phyloP scores from a whole-genome alignment of 2,329 filamentous ascomycete genomes.

The Penicillium sp. region DNA sequence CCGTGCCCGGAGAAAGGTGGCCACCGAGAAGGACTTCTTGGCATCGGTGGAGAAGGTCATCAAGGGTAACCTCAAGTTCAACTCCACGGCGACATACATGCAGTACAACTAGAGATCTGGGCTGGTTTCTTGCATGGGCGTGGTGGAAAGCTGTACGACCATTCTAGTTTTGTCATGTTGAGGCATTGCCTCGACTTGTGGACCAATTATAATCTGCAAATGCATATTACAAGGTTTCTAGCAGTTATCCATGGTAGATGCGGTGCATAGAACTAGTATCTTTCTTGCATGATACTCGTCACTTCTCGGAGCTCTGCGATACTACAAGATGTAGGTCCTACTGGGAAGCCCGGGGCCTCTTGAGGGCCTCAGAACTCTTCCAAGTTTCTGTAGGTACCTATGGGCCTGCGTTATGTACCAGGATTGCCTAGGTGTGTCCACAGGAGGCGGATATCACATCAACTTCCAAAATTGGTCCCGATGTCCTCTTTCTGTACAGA shows the following conservation, averaged over 20 bases:
- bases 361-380: too few relatives aligned
- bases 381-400: too few relatives aligned
- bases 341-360: too few relatives aligned
- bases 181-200: slow-evolving; percentile 8
- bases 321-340: too few relatives aligned
- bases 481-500: too few relatives aligned
- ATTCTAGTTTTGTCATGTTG: slow-evolving; percentile 26
- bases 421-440: too few relatives aligned
- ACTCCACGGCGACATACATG: slow-evolving; percentile 95
- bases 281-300: too few relatives aligned
- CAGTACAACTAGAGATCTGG: slow-evolving; percentile 79
- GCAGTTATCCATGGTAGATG: background rate
- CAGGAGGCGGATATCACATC: too few relatives aligned
- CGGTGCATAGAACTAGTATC: too few relatives aligned
- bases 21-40: slow-evolving; percentile 97
- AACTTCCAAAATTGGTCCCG: too few relatives aligned
- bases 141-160: slow-evolving; percentile 34
- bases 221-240: background rate
- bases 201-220: slow-evolving; percentile 21
- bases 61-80: slow-evolving; percentile 99
- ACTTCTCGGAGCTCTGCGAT: too few relatives aligned
- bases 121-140: slow-evolving; percentile 24
- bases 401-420: too few relatives aligned
- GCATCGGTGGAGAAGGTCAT: slow-evolving; percentile 99
- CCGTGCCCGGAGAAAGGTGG: slow-evolving; percentile 88